Percentiles rank a stretch among this genome's conserved stretches.
Evolutionary conservation across 2,329 filamentous ascomycete genomes (phyloP).

Genomic region (Xylariaceae sp.): DNA sequence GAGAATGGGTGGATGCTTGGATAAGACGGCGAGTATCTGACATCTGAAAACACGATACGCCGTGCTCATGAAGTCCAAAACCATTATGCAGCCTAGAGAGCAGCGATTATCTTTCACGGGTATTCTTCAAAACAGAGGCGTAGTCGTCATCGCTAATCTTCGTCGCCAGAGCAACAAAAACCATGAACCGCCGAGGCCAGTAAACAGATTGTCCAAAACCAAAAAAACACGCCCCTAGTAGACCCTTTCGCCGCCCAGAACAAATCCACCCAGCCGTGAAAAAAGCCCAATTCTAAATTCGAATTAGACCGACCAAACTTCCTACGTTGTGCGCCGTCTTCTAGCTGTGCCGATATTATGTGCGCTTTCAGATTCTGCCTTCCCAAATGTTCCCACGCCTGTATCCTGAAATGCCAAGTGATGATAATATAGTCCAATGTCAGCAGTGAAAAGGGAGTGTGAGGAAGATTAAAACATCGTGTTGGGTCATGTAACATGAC

Average conservation of each 20-base stretch:
- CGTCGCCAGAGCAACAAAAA: slow-evolving; percentile 2
- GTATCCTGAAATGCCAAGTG: slow-evolving; percentile 8
- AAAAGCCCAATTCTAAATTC: slow-evolving; percentile 4
- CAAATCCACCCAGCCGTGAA: slow-evolving; percentile 3
- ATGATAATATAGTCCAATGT: slow-evolving; percentile 1
- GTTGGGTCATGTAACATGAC: not conserved
- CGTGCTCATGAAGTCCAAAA: slow-evolving; percentile 8
- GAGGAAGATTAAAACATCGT: not conserved
- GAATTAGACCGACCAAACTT: slow-evolving; percentile 1
- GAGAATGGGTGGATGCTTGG: not conserved
- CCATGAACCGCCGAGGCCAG: not conserved
- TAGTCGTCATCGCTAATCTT: slow-evolving; percentile 8
- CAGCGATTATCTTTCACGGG: slow-evolving; percentile 5
- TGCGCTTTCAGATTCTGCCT: slow-evolving; percentile 8
- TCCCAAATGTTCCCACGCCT: slow-evolving; percentile 14
- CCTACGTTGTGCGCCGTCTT: slow-evolving; percentile 10
- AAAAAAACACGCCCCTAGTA: not conserved
- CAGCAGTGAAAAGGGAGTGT: not conserved
- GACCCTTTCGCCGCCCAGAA: slow-evolving; percentile 8
- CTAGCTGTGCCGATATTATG: slow-evolving; percentile 12
- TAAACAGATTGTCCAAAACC: slow-evolving; percentile 5
- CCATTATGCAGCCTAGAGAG: not conserved
- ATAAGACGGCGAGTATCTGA: not conserved
- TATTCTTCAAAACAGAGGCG: slow-evolving; percentile 6
- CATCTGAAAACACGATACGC: slow-evolving; percentile 9